Evolutionary conservation across 352 stramenopile genomes (phyloP), one percentile per base, ranked within the genome.

Genomic region (Phytophthora capsici): DNA sequence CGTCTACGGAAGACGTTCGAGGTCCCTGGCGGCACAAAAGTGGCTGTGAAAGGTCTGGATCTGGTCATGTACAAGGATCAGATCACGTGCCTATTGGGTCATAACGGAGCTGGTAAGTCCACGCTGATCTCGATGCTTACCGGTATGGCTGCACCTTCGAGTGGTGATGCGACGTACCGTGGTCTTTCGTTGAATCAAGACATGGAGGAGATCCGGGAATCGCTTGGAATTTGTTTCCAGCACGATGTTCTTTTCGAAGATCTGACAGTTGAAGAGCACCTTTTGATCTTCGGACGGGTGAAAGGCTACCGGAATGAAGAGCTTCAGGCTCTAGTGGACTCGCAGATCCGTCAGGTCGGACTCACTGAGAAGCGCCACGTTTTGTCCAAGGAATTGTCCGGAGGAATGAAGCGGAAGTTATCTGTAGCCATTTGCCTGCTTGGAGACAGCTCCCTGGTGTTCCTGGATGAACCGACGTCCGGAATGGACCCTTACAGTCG

Each of bases 401-500:
- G 86, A 7, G 92, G 93, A 13, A 97, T 96, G 80, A 93, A 96
- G 63, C 77, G 93, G 16, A 93, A 95, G 57, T 76, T 97, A 3
- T 95, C 78, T 14, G 84, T 98, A 45, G 91, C 88, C 1, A 73
- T 97, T 14, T 89, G 87, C n/a, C 69, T 97, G 22, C 73, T 98
- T 28, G 91, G 76, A 60, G 62, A 93, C 69, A 92, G 75, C 93
- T 75, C 64, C 44, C 34, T 95, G 19, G 79, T 93, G 47, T 88
- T 94, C 22, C 66, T 96, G 48, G 88, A 97, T 46, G 89, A 98
- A 54, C 94, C 94, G 10, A 98, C 93, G 14, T 87, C 63, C 45
- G 94, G 95, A 7, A 98, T 98, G 91, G 96, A 99, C 65, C 93
- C 95, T 25, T 98, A 97, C 71, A 91, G 75, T 48, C 80, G 96